Conservation (phyloP, 164 flowering plant genomes). For the Vitis amurensis region DNA sequence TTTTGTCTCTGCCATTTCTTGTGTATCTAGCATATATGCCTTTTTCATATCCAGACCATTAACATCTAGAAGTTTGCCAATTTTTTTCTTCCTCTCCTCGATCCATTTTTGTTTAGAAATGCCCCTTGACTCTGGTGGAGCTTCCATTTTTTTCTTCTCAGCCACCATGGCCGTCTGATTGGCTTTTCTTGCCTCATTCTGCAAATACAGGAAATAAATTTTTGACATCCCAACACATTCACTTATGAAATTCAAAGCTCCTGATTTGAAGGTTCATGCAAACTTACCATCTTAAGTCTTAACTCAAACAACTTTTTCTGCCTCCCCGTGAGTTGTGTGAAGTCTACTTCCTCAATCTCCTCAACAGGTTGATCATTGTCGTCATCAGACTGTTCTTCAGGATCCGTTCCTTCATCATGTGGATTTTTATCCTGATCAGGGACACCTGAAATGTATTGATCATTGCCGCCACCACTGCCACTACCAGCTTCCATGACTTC, state of each 20-base stretch:
- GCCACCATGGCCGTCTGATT: constrained; percentile 87
- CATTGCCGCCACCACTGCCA: constrained; percentile 14
- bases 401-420: constrained; percentile 24
- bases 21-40: constrained; percentile 92
- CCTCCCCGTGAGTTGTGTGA: constrained; percentile 64
- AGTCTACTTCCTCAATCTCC: constrained; percentile 36
- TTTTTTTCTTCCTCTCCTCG: constrained; percentile 92
- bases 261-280: neutral
- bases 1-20: constrained; percentile 74
- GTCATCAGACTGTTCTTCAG: constrained; percentile 33
- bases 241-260: neutral
- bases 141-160: constrained; percentile 86
- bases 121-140: constrained; percentile 84
- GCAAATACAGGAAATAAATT: constrained; percentile 12
- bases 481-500: constrained; percentile 18
- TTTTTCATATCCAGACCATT: constrained; percentile 88
- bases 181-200: constrained; percentile 94
- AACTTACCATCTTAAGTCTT: constrained; percentile 81
- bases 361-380: constrained; percentile 32
- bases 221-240: neutral
- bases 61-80: constrained; percentile 90
- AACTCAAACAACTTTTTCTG: constrained; percentile 78
- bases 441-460: constrained; percentile 10
- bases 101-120: constrained; percentile 95
- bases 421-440: constrained; percentile 23